A percentile compares a stretch with the other conserved stretches of the same genome.
phyloP scores from a whole-genome alignment of 176 grass and related monocot species.

The Juncus inflexus region DNA sequence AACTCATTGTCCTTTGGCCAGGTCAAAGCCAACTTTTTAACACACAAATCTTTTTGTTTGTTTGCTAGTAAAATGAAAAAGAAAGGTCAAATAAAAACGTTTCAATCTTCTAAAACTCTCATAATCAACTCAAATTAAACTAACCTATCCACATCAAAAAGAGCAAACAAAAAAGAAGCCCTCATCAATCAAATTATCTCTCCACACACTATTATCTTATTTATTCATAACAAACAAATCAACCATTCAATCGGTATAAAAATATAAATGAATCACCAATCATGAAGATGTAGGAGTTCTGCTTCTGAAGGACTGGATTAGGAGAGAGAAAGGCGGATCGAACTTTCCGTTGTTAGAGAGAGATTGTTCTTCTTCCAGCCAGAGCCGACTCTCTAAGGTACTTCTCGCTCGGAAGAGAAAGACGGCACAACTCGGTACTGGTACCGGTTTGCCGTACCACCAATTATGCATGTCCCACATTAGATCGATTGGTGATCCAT shows the following conservation, averaged over 20 bases:
- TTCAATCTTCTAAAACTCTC: slow-evolving; percentile 25
- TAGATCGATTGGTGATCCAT: slow-evolving; percentile 77
- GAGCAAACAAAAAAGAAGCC: slow-evolving; percentile 22
- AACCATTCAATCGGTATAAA: no score
- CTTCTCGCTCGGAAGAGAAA: slow-evolving; percentile 76
- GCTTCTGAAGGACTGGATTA: slow-evolving; percentile 55
- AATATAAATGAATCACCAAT: background rate
- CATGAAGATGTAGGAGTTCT: slow-evolving; percentile 18
- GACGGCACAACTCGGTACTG: slow-evolving; percentile 28
- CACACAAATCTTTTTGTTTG: background rate
- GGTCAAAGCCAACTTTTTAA: slow-evolving; percentile 23
- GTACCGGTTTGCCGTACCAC: slow-evolving; percentile 44
- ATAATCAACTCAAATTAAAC: slow-evolving; percentile 21
- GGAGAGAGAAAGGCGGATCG: slow-evolving; percentile 57
- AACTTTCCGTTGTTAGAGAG: slow-evolving; percentile 10
- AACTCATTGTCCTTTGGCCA: slow-evolving; percentile 18
- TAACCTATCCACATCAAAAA: slow-evolving; percentile 29
- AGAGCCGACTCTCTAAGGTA: slow-evolving; percentile 78
- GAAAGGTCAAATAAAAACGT: slow-evolving; percentile 1
- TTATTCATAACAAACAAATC: no score
- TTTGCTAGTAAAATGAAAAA: background rate
- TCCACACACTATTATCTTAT: background rate
- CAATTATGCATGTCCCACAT: slow-evolving; percentile 89
- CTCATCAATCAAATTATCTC: slow-evolving; percentile 28
- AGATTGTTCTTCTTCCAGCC: slow-evolving; percentile 69